phyloP scores from a whole-genome alignment of 164 flowering plant species.

The Vitis riparia region DNA sequence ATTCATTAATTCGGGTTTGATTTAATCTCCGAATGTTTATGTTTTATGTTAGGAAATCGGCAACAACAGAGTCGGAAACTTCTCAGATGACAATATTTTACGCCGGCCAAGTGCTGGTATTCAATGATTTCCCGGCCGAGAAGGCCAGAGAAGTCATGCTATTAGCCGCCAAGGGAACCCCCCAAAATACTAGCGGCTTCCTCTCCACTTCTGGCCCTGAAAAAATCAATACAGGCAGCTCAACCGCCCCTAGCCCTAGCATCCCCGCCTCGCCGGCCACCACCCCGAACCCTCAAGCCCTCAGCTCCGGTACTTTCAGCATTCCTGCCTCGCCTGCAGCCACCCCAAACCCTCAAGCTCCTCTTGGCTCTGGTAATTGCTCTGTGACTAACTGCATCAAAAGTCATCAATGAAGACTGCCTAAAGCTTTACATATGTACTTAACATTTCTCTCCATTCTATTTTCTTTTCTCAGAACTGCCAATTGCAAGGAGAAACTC shows the following conservation, averaged over 20 bases:
- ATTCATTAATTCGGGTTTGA: not conserved
- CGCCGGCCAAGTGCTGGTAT: slow-evolving; percentile 56
- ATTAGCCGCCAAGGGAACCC: slow-evolving; percentile 30
- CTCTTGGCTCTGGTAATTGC: slow-evolving; percentile 17
- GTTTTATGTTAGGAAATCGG: slow-evolving; percentile 1
- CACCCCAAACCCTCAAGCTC: not conserved
- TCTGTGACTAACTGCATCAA: not conserved
- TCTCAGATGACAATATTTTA: slow-evolving; percentile 75
- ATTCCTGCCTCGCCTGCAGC: too few species aligned
- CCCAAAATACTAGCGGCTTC: not conserved
- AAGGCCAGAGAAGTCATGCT: slow-evolving; percentile 49
- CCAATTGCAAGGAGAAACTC: slow-evolving; percentile 46
- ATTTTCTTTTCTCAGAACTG: slow-evolving; percentile 21
- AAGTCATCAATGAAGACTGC: not conserved
- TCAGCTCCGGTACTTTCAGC: not conserved
- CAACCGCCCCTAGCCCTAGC: slow-evolving; percentile 10
- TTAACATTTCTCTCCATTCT: not conserved
- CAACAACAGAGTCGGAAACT: slow-evolving; percentile 9
- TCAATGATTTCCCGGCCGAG: slow-evolving; percentile 52
- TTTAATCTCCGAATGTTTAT: not conserved
- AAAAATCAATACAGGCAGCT: not conserved
- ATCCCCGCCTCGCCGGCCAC: not conserved
- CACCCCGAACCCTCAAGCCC: not conserved
- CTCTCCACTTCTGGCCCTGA: not conserved
- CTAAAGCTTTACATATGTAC: not conserved